Evolutionary conservation across 225 moss, liverwort and hornwort genomes (phyloP), one percentile per base, ranked within the genome.

Genomic region (Antitrichia curtipendula): DNA sequence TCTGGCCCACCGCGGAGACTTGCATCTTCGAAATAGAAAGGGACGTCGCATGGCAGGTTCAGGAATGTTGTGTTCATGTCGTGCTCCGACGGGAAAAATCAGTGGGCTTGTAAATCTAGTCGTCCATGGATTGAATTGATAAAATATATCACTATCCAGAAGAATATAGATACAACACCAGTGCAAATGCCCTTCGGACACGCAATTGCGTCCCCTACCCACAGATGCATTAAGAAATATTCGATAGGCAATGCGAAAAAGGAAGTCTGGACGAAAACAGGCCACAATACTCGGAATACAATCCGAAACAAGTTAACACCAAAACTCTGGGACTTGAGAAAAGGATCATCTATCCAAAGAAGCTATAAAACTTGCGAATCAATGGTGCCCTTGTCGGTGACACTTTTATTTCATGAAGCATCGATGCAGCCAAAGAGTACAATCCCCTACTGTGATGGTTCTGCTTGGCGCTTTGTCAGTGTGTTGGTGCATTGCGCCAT

Each of bases 401-500:
- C 77, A 77, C 53, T 53, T 78, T 78, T 86, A 86, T 86, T 78
- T 16, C 41, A 25, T 23, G 63, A 65, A 64, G 76, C 31, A 77
- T 38, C 77, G 24, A 32, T 65, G 54, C 41, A 64, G 86, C 18
- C 41, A 32, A 54, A 54, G 40, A 60, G 13, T 21, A 53, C 78
- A 85, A 61, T 29, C 52, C 5, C 57, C 62, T 49, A 77, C 84
- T 71, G 84, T 7, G 74, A 83, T 15, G 88, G n/a, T 27, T 74
- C 91, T 23, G 88, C 80, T 54, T 75, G 90, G 40, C 88, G 92
- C 84, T 87, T 90, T 6, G 75, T 76, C 84, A 91, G 82, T 12
- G 94, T 91, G 32, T 93, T 91, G 65, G 94, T 95, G 73, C 96
- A 95, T 79, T 96, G 97, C 9, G 97, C 98, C 97, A 98, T 98